Percentiles rank a stretch among this genome's conserved stretches.
phyloP scores from a whole-genome alignment of 139 green algal species.

The Coelastrella sp. region DNA sequence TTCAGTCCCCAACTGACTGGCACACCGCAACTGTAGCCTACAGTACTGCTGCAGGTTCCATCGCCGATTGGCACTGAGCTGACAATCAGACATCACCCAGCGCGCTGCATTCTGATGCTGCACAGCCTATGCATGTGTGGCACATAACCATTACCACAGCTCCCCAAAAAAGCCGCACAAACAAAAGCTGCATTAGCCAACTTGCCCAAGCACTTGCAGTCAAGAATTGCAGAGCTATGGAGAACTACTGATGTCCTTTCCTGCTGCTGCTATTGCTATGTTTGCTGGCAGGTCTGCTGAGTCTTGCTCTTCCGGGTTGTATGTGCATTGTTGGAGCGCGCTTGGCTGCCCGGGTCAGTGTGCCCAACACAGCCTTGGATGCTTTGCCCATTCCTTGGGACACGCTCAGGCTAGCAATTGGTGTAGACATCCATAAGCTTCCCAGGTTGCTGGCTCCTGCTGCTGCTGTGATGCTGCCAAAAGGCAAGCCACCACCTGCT shows the following conservation, averaged over 20 bases:
- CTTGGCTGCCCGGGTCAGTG: conserved; percentile 45
- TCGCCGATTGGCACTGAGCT: no score
- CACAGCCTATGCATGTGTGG: no score
- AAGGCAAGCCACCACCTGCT: background rate
- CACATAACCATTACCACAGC: no score
- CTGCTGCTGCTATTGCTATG: conserved; percentile 15
- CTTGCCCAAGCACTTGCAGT: no score
- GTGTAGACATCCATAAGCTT: background rate
- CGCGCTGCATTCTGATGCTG: no score
- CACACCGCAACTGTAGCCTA: no score
- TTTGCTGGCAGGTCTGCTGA: background rate
- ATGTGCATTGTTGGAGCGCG: conserved; percentile 34
- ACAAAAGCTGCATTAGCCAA: no score
- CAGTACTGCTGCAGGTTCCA: no score
- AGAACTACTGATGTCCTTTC: background rate
- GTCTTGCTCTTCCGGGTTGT: background rate
- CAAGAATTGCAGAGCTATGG: no score
- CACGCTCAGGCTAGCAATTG: conserved; percentile 14
- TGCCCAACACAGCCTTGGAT: conserved; percentile 48
- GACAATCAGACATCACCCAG: no score
- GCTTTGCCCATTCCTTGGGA: conserved; percentile 40
- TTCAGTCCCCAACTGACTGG: no score
- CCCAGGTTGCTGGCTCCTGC: background rate
- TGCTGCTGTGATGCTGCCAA: conserved; percentile 17
- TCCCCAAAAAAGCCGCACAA: no score